Evolutionary conservation across 2,329 filamentous ascomycete genomes (phyloP), one percentile per base, ranked within the genome.

Genomic region (Xylariales sp.): DNA sequence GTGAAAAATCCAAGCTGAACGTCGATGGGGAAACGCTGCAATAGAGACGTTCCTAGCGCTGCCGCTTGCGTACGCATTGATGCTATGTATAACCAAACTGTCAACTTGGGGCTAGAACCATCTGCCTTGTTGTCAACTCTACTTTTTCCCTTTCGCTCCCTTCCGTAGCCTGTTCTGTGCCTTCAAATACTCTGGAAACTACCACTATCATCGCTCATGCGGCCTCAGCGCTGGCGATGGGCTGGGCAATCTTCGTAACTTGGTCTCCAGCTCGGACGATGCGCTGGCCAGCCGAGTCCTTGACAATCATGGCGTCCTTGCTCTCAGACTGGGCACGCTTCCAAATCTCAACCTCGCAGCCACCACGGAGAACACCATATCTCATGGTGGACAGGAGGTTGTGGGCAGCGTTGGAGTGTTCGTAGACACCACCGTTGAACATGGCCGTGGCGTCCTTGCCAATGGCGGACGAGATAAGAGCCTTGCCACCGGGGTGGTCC

Each of bases 231-330:
- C 78, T 83, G 42, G 78, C 75, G 27, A 83, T 74, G 31, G 85
- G 83, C 61, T 87, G 78, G 11, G 78, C 69, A 43, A 88, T 77
- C 63, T 84, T 84, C 45, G 85, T 90, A 37, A 85, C 75, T 63
- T 90, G 85, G 52, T 79, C 72, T 34, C 84, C 85, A 47, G 85
- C 84, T 43, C 85, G 79, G 55, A 88, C 75, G 51, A 90, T 83
- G 37, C 81, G 75, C 57, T 84, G 74, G 38, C 85, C 85, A 41
- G 75, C 66, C 15, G 74, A 77, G 53, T 89, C 85, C 57, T 83
- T 84, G 53, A 83, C 72, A 47, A 78, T 75, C 43, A 77, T 72
- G 41, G 77, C 71, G 46, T 84, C 80, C 64, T 84, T 83, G 66
- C 78, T 80, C 58, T 83, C 79, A 51, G 73, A 69, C 57, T 83